These are phyloP conservation scores for Microdochium paspali DNA, from an alignment of 2,329 filamentous ascomycete species.

Conservation along the genomic window DNA sequence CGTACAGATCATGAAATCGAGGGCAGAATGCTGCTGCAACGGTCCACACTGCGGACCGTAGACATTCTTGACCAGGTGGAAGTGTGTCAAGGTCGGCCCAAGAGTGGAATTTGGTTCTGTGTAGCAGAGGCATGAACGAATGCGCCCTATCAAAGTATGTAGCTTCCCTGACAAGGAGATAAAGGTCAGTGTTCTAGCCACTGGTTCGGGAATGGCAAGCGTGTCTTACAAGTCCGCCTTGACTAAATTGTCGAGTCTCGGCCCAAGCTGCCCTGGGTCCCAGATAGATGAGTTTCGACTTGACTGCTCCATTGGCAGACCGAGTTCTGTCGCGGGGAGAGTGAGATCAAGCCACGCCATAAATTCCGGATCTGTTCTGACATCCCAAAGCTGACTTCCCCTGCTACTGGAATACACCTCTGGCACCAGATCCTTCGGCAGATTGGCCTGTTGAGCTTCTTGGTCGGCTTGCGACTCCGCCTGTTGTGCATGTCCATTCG, in stretches of 20 bases:
- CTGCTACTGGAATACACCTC: too few relatives aligned
- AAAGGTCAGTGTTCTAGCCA: neutral
- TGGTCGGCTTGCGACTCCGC: too few relatives aligned
- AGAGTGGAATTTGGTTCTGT: neutral
- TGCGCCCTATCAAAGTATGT: neutral
- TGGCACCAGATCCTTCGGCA: too few relatives aligned
- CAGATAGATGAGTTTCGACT: too few relatives aligned
- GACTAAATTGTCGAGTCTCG: neutral
- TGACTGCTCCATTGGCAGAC: too few relatives aligned
- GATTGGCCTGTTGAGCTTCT: too few relatives aligned
- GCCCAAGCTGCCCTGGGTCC: too few relatives aligned
- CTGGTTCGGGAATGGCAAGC: neutral
- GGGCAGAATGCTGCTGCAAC: neutral
- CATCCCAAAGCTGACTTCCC: neutral
- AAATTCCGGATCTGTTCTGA: neutral
- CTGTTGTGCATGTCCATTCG: too few relatives aligned
- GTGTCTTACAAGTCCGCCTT: neutral
- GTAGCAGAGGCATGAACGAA: neutral
- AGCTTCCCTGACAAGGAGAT: neutral
- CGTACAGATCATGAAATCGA: neutral
- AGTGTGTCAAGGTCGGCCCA: neutral
- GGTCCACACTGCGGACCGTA: neutral
- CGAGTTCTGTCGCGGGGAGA: neutral
- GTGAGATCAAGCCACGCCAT: neutral
- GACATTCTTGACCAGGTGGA: neutral